Conservation (phyloP, 768 basidiomycete species). For the Boletus subcaerulescens region DNA sequence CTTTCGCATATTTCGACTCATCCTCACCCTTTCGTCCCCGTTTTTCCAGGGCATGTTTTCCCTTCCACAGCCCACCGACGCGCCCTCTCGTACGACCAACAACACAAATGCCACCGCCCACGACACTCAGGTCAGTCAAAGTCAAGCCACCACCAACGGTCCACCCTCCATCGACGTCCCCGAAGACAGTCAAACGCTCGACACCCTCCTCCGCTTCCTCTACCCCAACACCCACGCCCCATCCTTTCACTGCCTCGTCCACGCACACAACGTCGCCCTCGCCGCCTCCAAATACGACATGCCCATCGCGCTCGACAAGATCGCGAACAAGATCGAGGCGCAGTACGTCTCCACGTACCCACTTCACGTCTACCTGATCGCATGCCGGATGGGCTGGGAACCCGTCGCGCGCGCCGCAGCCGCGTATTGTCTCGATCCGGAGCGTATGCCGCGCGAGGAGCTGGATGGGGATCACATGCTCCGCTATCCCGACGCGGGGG, state of each 20-base stretch:
- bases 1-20: background rate
- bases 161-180: background rate
- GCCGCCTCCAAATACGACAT: constrained; percentile 5
- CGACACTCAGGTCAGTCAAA: too few species aligned
- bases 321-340: background rate
- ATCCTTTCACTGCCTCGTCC: background rate
- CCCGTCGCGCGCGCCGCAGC: background rate
- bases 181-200: constrained; percentile 1
- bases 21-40: constrained; percentile 3
- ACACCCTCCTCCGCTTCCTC: constrained; percentile 7
- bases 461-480: background rate
- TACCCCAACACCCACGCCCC: background rate
- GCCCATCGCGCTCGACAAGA: background rate
- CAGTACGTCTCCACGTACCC: background rate
- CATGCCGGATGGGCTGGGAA: constrained; percentile 3
- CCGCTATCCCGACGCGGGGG: background rate
- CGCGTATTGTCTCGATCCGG: background rate
- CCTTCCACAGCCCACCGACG: background rate
- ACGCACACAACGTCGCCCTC: constrained; percentile 2
- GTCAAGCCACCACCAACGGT: too few species aligned
- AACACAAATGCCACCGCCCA: too few species aligned
- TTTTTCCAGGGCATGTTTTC: constrained; percentile 4
- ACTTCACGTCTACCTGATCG: background rate
- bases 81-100: too few species aligned
- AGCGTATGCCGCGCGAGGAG: background rate